Conservation (phyloP, 768 basidiomycete genomes). For the Rhizopogon roseolus region DNA sequence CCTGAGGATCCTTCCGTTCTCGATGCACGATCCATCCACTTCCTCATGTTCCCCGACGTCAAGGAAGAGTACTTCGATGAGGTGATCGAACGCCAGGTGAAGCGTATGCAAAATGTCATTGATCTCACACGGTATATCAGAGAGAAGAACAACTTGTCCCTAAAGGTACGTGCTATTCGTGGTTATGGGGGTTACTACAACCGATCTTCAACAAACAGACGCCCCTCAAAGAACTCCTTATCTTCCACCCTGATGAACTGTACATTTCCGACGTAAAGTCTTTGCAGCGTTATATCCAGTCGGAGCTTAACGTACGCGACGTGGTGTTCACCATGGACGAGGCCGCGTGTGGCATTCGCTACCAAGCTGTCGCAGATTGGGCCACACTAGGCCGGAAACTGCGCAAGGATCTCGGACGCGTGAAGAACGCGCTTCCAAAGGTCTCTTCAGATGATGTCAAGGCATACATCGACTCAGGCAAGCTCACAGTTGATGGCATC, state of each 20-base stretch:
- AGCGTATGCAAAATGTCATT: conserved; percentile 93
- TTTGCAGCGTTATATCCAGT: conserved; percentile 83
- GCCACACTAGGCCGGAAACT: conserved; percentile 90
- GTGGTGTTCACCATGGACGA: conserved; percentile 90
- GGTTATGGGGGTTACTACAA: neutral
- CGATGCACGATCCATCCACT: conserved; percentile 92
- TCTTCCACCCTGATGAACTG: conserved; percentile 85
- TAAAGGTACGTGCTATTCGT: conserved; percentile 66
- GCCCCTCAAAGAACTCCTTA: conserved; percentile 85
- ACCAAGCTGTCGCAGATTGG: conserved; percentile 94
- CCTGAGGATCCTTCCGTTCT: conserved; percentile 65
- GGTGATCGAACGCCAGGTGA: conserved; percentile 90
- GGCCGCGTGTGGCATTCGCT: conserved; percentile 76
- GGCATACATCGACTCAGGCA: conserved; percentile 66
- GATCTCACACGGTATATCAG: conserved; percentile 87
- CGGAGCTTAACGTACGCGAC: conserved; percentile 93
- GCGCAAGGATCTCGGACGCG: conserved; percentile 84
- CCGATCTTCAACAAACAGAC: conserved; percentile 43
- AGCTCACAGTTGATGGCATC: conserved; percentile 84
- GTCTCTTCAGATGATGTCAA: conserved; percentile 83
- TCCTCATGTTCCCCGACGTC: conserved; percentile 88
- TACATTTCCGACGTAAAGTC: conserved; percentile 85
- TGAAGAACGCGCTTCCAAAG: conserved; percentile 80
- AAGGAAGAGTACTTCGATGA: conserved; percentile 94
- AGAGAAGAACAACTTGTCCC: conserved; percentile 78